Conservation (phyloP, 441 rosid species). For the Raphanus hybrid region DNA sequence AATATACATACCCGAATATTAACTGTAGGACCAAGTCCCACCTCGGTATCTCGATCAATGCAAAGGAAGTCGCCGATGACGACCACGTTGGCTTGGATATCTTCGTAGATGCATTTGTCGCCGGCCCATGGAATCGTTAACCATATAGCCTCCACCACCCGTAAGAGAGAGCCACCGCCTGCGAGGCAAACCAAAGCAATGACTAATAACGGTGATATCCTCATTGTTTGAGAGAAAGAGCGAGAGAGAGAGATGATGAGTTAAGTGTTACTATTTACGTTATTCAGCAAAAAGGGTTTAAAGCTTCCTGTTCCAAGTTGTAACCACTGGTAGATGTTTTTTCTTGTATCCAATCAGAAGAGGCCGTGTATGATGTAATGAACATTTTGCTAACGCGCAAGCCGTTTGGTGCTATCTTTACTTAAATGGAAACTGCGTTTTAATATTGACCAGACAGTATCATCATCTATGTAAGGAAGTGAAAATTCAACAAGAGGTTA, state of each 20-base stretch:
- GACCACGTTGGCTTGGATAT: constrained; percentile 72
- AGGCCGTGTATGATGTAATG: constrained; percentile 8
- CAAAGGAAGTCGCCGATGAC: constrained; percentile 72
- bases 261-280: no score
- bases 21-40: constrained; percentile 48
- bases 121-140: constrained; percentile 36
- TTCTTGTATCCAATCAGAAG: constrained; percentile 11
- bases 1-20: constrained; percentile 59
- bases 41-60: constrained; percentile 52
- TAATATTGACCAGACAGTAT: not conserved
- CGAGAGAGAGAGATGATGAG: not conserved
- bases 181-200: constrained; percentile 28
- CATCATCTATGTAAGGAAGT: not conserved
- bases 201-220: constrained; percentile 21
- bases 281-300: no score
- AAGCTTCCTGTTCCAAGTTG: not conserved
- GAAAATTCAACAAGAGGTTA: not conserved
- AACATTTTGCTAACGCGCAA: not conserved
- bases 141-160: constrained; percentile 33
- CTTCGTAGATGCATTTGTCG: constrained; percentile 54
- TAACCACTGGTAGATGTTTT: not conserved
- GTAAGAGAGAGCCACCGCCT: constrained; percentile 23
- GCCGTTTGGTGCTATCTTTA: not conserved
- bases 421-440: not conserved
- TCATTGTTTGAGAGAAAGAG: constrained; percentile 14